Conservation (phyloP, 306 rosid genomes). For the Arachis stenosperma region DNA sequence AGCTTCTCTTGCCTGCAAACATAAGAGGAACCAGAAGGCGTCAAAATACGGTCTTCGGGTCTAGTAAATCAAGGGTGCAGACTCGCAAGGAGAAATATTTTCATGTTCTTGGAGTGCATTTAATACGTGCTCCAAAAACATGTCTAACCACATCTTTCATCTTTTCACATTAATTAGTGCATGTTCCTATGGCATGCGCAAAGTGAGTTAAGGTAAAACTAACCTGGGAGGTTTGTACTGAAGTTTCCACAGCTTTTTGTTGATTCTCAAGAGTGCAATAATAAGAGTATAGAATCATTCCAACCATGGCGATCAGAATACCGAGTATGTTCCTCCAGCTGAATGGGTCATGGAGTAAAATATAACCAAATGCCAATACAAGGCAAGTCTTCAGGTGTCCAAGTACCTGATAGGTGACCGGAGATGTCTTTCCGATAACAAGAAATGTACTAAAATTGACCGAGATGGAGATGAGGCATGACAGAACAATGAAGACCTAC, state of each 20-base stretch:
- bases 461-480: slow-evolving; percentile 92
- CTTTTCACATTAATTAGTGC: no score
- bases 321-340: slow-evolving; percentile 94
- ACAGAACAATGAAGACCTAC: slow-evolving; percentile 82
- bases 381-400: slow-evolving; percentile 98
- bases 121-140: no score
- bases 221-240: slow-evolving; percentile 70
- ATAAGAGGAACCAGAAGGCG: slow-evolving; percentile 16
- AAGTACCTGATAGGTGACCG: slow-evolving; percentile 96
- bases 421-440: slow-evolving; percentile 95
- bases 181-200: no score
- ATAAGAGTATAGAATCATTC: slow-evolving; percentile 90
- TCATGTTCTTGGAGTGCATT: no score
- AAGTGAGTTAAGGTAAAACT: slow-evolving; percentile 6
- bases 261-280: slow-evolving; percentile 74
- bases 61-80: no score
- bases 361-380: slow-evolving; percentile 87
- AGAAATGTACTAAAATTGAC: slow-evolving; percentile 97
- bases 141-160: no score
- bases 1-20: slow-evolving; percentile 66
- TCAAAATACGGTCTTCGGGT: neutral
- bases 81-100: no score
- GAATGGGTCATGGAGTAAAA: slow-evolving; percentile 85
- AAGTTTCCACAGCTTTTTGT: slow-evolving; percentile 67
- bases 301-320: slow-evolving; percentile 73